A percentile compares a stretch with the other conserved stretches of the same genome.
Evolutionary conservation across 1,284 basidiomycete species (phyloP).

Genomic region (Microstroma glucosiphilum): DNA sequence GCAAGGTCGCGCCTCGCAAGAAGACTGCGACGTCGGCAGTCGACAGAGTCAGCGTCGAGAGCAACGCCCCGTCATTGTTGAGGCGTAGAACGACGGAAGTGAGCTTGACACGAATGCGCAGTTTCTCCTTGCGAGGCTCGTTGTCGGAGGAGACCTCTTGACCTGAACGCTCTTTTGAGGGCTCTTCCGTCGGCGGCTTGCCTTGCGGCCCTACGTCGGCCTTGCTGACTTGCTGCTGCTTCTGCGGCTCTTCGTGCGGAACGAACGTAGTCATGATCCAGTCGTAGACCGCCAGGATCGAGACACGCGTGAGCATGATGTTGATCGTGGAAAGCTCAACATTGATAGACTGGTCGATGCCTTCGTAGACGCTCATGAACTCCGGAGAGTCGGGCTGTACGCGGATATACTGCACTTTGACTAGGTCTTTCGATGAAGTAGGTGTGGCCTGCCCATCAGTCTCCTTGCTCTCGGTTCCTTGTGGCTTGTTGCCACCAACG

Average conservation of each 20-base stretch:
- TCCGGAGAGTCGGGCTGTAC: conserved; percentile 78
- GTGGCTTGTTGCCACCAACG: neutral
- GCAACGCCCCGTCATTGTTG: conserved; percentile 65
- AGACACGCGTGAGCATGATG: conserved; percentile 82
- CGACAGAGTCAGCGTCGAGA: conserved; percentile 84
- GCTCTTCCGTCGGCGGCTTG: conserved; percentile 2
- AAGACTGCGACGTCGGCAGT: conserved; percentile 83
- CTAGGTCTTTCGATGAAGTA: conserved; percentile 58
- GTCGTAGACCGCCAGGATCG: conserved; percentile 85
- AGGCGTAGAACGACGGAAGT: conserved; percentile 80
- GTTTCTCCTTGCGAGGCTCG: conserved; percentile 57
- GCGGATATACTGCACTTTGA: conserved; percentile 75
- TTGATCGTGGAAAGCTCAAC: conserved; percentile 87
- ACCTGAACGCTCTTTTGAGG: conserved; percentile 16
- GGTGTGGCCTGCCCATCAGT: neutral
- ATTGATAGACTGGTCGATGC: conserved; percentile 81
- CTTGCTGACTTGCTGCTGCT: conserved; percentile 3
- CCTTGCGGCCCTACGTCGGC: neutral
- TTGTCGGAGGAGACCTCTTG: conserved; percentile 29
- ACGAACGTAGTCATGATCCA: conserved; percentile 76
- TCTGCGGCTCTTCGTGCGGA: conserved; percentile 16
- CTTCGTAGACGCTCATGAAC: conserved; percentile 73
- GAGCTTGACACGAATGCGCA: conserved; percentile 76
- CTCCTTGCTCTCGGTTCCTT: neutral
- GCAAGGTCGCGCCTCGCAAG: conserved; percentile 68